A percentile compares a stretch with the other conserved stretches of the same genome.
Evolutionary conservation across 306 rosid species (phyloP).

Genomic region (Sechiopsis laciniata): DNA sequence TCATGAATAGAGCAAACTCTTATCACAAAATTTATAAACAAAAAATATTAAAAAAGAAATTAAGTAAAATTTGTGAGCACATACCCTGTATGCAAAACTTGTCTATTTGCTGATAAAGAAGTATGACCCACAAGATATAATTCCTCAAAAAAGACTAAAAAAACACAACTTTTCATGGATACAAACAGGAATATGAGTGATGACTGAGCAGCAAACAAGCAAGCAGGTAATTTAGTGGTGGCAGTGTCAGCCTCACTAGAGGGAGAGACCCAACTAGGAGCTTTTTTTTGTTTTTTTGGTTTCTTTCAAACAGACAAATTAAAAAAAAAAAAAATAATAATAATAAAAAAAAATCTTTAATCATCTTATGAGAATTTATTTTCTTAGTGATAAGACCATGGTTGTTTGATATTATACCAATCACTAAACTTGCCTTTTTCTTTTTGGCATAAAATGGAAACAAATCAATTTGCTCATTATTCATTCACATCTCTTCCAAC

Average conservation of each 20-base stretch:
- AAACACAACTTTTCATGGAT: neutral
- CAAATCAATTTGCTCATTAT: conserved; percentile 2
- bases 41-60: too few species aligned
- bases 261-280: neutral
- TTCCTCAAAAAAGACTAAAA: neutral
- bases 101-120: too few species aligned
- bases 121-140: neutral
- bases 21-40: too few species aligned
- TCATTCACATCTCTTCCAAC: neutral
- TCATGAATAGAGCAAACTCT: too few species aligned
- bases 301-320: neutral
- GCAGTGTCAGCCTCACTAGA: neutral
- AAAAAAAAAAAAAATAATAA: too few species aligned
- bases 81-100: too few species aligned
- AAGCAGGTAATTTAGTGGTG: neutral
- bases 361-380: neutral
- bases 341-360: too few species aligned
- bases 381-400: neutral
- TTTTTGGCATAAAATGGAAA: neutral
- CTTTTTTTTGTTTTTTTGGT: neutral
- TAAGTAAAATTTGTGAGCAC: too few species aligned
- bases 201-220: neutral
- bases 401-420: neutral
- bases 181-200: neutral
- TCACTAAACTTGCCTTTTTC: neutral